A percentile compares a stretch with the other conserved stretches of the same genome.
Evolutionary conservation across 164 flowering plant species (phyloP).

Genomic region (Magnolia kwangsiensis): DNA sequence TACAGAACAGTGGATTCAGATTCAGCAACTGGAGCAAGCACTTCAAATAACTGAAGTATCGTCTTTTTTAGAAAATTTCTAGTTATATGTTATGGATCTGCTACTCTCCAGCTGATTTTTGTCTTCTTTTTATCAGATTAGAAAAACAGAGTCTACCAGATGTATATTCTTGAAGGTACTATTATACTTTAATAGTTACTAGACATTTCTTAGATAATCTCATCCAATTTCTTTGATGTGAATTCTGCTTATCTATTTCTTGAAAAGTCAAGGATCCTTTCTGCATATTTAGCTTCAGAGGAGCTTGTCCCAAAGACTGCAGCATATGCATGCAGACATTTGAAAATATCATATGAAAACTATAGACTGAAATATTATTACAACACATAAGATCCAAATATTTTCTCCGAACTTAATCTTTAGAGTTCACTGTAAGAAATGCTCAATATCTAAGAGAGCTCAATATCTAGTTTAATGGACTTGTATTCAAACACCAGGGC

Average conservation of each 20-base stretch:
- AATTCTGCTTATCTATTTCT: not conserved
- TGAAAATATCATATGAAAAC: not conserved
- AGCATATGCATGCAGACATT: not conserved
- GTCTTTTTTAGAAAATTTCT: conserved; percentile 1
- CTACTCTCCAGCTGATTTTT: not conserved
- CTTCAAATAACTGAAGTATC: conserved; percentile 56
- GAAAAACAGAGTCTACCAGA: conserved; percentile 26
- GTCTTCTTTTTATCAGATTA: conserved; percentile 28
- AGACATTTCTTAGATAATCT: not conserved
- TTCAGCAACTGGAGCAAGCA: conserved; percentile 87
- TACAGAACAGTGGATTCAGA: conserved; percentile 84
- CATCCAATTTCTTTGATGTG: not conserved
- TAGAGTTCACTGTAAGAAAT: too few species aligned
- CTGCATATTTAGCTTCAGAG: not conserved
- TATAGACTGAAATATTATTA: too few species aligned
- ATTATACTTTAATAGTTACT: not conserved
- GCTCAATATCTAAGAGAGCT: too few species aligned
- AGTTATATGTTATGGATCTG: not conserved
- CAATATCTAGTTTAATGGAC: too few species aligned
- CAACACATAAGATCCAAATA: too few species aligned
- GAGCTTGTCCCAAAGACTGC: not conserved
- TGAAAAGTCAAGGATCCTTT: conserved; percentile 1
- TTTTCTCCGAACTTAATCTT: too few species aligned
- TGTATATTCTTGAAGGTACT: conserved; percentile 60
- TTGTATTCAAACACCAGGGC: too few species aligned